These are phyloP conservation scores for Clarireedia monteithiana DNA, from an alignment of 2,329 filamentous ascomycete species.

Conservation along the genomic window DNA sequence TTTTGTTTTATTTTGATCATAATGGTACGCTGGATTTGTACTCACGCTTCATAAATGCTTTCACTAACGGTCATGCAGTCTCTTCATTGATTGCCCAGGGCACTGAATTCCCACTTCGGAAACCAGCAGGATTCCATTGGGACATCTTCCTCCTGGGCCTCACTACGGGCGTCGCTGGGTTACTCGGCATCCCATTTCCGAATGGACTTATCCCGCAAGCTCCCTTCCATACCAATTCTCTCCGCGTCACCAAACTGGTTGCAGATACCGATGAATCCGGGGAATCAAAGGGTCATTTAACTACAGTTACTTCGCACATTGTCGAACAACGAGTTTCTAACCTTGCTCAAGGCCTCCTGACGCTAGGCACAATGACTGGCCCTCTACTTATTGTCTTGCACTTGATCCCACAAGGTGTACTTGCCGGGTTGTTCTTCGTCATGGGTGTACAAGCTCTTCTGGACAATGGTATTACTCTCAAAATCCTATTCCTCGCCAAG, in stretches of 20 bases:
- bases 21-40: constrained; percentile 49
- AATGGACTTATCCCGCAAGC: constrained; percentile 81
- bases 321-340: constrained; percentile 77
- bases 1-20: constrained; percentile 86
- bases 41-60: background rate
- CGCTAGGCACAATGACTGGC: constrained; percentile 70
- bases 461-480: constrained; percentile 69
- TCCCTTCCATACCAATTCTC: constrained; percentile 71
- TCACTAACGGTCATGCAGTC: constrained; percentile 39
- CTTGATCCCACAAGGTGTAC: constrained; percentile 70
- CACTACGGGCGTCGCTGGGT: constrained; percentile 66
- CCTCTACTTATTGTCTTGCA: constrained; percentile 68
- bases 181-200: constrained; percentile 72
- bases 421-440: constrained; percentile 76
- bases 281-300: constrained; percentile 49
- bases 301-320: constrained; percentile 49
- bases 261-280: constrained; percentile 43
- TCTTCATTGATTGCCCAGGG: constrained; percentile 78
- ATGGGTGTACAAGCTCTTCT: constrained; percentile 76
- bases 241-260: constrained; percentile 59
- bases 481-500: constrained; percentile 61
- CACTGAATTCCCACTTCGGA: constrained; percentile 72
- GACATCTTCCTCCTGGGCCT: constrained; percentile 74
- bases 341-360: constrained; percentile 68
- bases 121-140: constrained; percentile 81